Evolutionary conservation across 2,329 filamentous ascomycete genomes (phyloP), one percentile per base, ranked within the genome.

Genomic region (Exserohilum rostratum): DNA sequence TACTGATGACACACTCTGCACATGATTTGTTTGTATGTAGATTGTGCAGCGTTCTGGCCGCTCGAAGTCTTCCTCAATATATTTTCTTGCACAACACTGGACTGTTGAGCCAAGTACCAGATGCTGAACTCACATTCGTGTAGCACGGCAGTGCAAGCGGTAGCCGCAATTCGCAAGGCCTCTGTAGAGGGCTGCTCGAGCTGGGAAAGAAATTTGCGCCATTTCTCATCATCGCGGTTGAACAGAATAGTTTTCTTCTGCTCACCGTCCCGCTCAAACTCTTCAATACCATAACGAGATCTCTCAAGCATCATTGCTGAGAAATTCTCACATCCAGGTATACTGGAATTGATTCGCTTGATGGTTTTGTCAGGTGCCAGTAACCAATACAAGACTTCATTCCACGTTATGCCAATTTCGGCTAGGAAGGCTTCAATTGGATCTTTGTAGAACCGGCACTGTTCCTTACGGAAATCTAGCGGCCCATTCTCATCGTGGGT

Each of bases 41-140:
- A 67, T 5, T 58, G 25, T 3, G 30, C 22, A 10, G 37, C 45
- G 25, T 38, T 27, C 11, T 57, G 27, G 13, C 46, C 53, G 7
- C 25, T 35, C 15, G 45, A 22, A 15, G 54, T 55, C n/a, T 58
- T 59, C 12, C 22, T 46, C 13, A 22, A 15, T 9, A 60, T 18
- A 22, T 58, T 40, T 3, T 50, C 34, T 35, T 55, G 58, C 22
- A 66, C 52, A 12, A 52, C 20, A 15, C 61, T 47, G 46, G 67
- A 69, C 35, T 68, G 68, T 44, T 71, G 58, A 13, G 70, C 76
- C 22, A 80, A 58, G 33, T 79, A 77, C 77, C 76, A 79, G 2
- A 79, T 53, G 33, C 71, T 75, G 47, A 79, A 72, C 1, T 62
- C 60, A 13, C 71, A 68, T 17, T 72, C 63, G 3, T 67, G 60